A percentile compares a stretch with the other conserved stretches of the same genome.
Conservation (phyloP, 257 asterid genomes). For the Fraxinus anomala region DNA sequence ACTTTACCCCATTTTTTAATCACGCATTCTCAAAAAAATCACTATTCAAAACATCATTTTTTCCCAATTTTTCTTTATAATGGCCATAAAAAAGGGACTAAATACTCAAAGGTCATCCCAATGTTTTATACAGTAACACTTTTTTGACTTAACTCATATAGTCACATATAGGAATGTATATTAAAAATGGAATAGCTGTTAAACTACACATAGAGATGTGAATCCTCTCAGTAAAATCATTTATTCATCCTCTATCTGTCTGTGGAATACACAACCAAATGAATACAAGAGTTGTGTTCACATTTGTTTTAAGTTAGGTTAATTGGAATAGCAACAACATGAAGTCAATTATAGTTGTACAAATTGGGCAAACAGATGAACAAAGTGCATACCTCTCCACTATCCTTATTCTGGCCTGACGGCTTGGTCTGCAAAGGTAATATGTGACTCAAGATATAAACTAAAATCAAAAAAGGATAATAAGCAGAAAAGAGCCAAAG, state of each 20-base stretch:
- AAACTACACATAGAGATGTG: not conserved
- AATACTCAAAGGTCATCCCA: not conserved
- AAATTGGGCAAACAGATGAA: slow-evolving; percentile 2
- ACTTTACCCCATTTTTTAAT: too few relatives aligned
- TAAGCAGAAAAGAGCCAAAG: not conserved
- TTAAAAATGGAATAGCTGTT: not conserved
- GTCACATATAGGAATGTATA: not conserved
- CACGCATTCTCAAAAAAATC: too few relatives aligned
- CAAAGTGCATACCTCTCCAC: slow-evolving; percentile 47
- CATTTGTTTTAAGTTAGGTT: not conserved
- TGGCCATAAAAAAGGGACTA: not conserved
- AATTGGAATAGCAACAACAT: slow-evolving; percentile 17
- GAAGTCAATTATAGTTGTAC: slow-evolving; percentile 4
- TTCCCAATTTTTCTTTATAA: too few relatives aligned
- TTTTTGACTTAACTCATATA: not conserved
- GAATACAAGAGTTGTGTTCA: slow-evolving; percentile 3
- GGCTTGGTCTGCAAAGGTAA: slow-evolving; percentile 47
- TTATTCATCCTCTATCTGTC: not conserved
- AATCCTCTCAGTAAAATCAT: not conserved
- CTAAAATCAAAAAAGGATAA: not conserved
- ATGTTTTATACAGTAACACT: not conserved
- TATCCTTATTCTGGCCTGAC: slow-evolving; percentile 42
- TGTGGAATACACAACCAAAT: not conserved
- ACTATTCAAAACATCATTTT: too few relatives aligned
- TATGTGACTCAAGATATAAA: not conserved